Conservation (phyloP, 1,284 basidiomycete genomes). For the Schizophyllum amplum region DNA sequence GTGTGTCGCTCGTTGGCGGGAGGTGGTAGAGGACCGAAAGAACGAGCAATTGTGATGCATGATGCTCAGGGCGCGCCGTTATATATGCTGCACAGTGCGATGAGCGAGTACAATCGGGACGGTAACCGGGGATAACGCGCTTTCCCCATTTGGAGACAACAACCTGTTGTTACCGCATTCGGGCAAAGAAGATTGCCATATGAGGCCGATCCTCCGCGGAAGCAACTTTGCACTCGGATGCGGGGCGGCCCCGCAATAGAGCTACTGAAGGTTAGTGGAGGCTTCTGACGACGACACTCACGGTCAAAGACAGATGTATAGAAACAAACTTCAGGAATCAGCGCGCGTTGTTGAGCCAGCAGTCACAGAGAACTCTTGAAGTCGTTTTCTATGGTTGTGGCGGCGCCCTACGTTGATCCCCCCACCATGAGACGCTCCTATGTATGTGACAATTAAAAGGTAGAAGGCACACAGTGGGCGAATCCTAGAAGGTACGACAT, state of each 20-base stretch:
- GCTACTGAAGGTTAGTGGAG: background rate
- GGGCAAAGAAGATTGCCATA: background rate
- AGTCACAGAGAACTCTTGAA: no score
- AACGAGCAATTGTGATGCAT: no score
- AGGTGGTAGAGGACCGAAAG: no score
- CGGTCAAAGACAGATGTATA: background rate
- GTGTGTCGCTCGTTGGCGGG: background rate
- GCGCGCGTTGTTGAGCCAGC: no score
- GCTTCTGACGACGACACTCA: background rate
- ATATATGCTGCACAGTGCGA: background rate
- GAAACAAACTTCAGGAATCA: no score
- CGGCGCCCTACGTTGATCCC: no score
- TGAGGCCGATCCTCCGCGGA: background rate
- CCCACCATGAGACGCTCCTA: no score
- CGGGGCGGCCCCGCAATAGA: background rate
- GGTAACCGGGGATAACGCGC: background rate
- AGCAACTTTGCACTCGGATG: background rate
- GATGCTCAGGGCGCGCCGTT: no score
- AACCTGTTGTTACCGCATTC: background rate
- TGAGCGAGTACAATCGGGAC: background rate
- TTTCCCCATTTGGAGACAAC: background rate
- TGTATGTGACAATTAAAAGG: no score
- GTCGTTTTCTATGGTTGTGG: no score
- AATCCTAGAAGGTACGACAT: no score
- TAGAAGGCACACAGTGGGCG: no score